Evolutionary conservation across 2,329 filamentous ascomycete genomes (phyloP).

Genomic region (Pseudogymnoascus sp.): DNA sequence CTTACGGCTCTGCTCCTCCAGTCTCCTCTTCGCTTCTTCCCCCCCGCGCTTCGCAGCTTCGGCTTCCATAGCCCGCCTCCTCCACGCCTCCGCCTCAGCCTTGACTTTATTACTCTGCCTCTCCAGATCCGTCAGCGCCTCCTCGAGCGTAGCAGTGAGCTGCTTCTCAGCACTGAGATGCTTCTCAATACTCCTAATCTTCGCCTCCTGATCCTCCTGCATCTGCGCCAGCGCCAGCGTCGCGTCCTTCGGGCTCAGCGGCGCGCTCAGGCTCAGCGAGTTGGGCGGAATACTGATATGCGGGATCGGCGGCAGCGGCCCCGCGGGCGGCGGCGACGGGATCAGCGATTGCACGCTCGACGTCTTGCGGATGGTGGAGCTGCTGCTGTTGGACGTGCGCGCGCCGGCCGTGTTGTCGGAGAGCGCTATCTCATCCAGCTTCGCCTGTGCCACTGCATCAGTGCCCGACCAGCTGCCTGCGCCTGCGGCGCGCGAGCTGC

Average conservation of each 20-base stretch:
- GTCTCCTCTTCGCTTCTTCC: constrained; percentile 47
- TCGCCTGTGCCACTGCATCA: constrained; percentile 38
- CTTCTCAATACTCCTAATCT: constrained; percentile 93
- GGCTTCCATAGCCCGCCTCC: constrained; percentile 71
- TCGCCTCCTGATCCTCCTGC: constrained; percentile 89
- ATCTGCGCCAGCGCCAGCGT: constrained; percentile 61
- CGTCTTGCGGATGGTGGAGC: constrained; percentile 71
- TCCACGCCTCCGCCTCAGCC: constrained; percentile 82
- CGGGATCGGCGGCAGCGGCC: constrained; percentile 89
- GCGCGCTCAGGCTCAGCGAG: constrained; percentile 37
- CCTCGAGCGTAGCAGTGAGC: constrained; percentile 88
- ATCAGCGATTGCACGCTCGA: constrained; percentile 66
- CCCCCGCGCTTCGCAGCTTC: constrained; percentile 53
- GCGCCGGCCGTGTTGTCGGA: constrained; percentile 36
- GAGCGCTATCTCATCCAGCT: constrained; percentile 46
- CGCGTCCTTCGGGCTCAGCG: not conserved
- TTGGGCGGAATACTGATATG: constrained; percentile 41
- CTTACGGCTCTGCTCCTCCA: constrained; percentile 41
- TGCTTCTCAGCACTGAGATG: constrained; percentile 94
- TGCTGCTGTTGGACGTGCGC: constrained; percentile 46
- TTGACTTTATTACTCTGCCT: constrained; percentile 87
- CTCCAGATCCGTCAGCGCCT: constrained; percentile 90
- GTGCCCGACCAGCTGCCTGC: constrained; percentile 14
- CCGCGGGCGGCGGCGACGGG: constrained; percentile 88
- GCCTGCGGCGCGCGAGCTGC: not conserved